Percentiles rank a stretch among this genome's conserved stretches.
phyloP scores from a whole-genome alignment of 169 alveolate species.

The Babesia caballi region DNA sequence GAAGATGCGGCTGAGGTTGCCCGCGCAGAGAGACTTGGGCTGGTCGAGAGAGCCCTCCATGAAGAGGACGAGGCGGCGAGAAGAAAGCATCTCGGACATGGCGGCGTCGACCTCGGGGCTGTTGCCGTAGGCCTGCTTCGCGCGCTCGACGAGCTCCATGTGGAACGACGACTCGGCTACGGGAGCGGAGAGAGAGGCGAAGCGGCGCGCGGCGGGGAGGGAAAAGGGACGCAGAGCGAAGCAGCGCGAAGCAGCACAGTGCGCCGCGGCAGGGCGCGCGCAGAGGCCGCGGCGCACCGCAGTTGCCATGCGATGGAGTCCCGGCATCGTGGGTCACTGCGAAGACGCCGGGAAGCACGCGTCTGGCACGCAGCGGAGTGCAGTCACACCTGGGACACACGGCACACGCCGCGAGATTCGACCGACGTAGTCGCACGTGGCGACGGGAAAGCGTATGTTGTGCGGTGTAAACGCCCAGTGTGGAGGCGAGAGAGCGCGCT shows the following conservation, averaged over 20 bases:
- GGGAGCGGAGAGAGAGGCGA: constrained; percentile 17
- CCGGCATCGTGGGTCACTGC: neutral
- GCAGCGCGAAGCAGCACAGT: neutral
- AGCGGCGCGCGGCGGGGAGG: neutral
- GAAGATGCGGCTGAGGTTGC: constrained; percentile 44
- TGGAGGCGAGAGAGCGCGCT: too few species aligned
- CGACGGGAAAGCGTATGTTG: too few species aligned
- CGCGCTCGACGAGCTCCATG: constrained; percentile 20
- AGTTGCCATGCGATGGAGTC: constrained; percentile 3
- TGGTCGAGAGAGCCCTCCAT: constrained; percentile 65
- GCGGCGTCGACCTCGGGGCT: constrained; percentile 37
- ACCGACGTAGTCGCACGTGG: too few species aligned
- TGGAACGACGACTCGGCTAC: constrained; percentile 9
- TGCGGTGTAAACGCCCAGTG: too few species aligned
- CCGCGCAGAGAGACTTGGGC: constrained; percentile 65
- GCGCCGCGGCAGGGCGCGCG: neutral
- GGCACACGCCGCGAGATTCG: too few species aligned
- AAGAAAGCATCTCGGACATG: constrained; percentile 33
- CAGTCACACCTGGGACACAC: too few species aligned
- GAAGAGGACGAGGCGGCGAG: constrained; percentile 40
- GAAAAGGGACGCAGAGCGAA: constrained; percentile 1
- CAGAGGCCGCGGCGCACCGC: neutral
- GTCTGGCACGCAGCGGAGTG: neutral
- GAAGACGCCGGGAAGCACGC: too few species aligned
- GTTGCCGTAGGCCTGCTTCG: constrained; percentile 34